phyloP scores from a whole-genome alignment of 768 basidiomycete genomes.

The Lentinula edodes region DNA sequence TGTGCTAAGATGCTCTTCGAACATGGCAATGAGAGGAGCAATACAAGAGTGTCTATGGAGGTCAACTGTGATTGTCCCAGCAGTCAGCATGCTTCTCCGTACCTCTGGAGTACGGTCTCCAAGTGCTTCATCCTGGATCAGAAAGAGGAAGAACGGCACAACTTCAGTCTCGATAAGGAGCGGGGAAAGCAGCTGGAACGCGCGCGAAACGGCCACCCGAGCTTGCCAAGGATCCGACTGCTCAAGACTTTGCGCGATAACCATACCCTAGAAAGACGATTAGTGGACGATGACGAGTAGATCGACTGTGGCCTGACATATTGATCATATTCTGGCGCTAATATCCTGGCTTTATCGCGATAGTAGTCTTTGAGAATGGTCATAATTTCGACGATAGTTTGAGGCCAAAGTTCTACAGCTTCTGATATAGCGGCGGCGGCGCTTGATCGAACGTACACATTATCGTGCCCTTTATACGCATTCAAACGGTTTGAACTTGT shows the following conservation, averaged over 20 bases:
- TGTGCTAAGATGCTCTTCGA: conserved; percentile 68
- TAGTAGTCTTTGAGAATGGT: conserved; percentile 63
- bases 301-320: conserved; percentile 49
- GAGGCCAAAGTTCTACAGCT: conserved; percentile 69
- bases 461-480: conserved; percentile 59
- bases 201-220: conserved; percentile 64
- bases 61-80: conserved; percentile 80
- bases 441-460: conserved; percentile 73
- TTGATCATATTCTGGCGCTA: conserved; percentile 90
- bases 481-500: background rate
- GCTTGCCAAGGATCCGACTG: conserved; percentile 85
- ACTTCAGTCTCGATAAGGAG: conserved; percentile 59
- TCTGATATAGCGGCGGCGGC: conserved; percentile 70
- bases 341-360: conserved; percentile 82
- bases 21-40: conserved; percentile 69
- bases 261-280: conserved; percentile 67
- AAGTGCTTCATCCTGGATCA: conserved; percentile 81
- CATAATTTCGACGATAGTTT: conserved; percentile 42
- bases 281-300: background rate
- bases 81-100: conserved; percentile 81
- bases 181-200: conserved; percentile 65
- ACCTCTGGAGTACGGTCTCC: conserved; percentile 83
- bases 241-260: conserved; percentile 82
- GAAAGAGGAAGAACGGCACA: conserved; percentile 73
- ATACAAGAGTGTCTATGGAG: conserved; percentile 69